Evolutionary conservation across 129 eudicot species (phyloP).

Genomic region (Heracleum sosnowskyi): DNA sequence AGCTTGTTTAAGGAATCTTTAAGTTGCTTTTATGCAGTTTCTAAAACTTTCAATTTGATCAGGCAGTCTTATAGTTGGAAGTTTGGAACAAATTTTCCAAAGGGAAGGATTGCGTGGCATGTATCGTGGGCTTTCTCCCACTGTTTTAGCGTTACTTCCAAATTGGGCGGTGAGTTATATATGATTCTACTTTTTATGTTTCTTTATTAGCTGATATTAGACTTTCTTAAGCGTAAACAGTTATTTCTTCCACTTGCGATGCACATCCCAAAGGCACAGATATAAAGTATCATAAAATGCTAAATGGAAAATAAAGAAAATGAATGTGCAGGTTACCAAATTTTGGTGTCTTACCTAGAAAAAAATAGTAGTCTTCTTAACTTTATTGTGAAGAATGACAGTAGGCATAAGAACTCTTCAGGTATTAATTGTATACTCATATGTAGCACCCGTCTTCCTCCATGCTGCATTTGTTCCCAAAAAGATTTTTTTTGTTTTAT

Average conservation of each 20-base stretch:
- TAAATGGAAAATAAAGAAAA: background rate
- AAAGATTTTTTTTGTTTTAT: background rate
- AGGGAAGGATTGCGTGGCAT: constrained; percentile 92
- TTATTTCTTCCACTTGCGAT: background rate
- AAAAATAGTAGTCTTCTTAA: background rate
- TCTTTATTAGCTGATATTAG: background rate
- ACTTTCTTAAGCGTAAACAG: background rate
- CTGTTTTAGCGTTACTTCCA: constrained; percentile 88
- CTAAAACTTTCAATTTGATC: constrained; percentile 14
- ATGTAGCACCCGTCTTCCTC: background rate
- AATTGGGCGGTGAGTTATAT: constrained; percentile 93
- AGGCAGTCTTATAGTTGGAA: constrained; percentile 88
- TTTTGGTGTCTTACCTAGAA: background rate
- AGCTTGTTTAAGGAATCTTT: background rate
- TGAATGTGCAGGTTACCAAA: background rate
- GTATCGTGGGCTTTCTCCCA: constrained; percentile 97
- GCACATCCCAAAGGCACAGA: background rate
- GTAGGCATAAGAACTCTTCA: background rate
- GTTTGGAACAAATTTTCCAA: constrained; percentile 66
- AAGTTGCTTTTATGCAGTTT: background rate
- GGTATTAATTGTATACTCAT: background rate
- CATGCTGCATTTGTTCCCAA: background rate
- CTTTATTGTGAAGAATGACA: background rate
- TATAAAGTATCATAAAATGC: background rate
- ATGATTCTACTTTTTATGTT: background rate